Percentiles rank a stretch among this genome's conserved stretches.
Conservation (phyloP, 306 rosid genomes). For the Gleditsia sinensis region DNA sequence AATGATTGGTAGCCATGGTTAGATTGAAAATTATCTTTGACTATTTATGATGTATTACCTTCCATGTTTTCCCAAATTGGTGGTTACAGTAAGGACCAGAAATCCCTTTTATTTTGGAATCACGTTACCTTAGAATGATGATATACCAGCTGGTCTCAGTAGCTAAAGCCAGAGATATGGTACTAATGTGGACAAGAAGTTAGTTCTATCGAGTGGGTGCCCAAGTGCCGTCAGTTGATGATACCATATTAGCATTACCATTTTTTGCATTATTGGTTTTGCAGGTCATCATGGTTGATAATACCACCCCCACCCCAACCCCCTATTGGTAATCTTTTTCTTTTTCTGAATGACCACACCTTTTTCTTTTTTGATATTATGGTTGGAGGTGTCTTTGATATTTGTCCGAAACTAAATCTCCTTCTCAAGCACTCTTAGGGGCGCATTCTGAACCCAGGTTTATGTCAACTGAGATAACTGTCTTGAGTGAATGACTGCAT, state of each 20-base stretch:
- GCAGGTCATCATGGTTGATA: background rate
- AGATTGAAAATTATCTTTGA: constrained; percentile 46
- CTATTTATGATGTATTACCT: constrained; percentile 38
- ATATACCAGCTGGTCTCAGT: constrained; percentile 27
- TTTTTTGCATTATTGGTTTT: constrained; percentile 21
- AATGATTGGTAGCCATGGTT: constrained; percentile 38
- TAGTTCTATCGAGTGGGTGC: constrained; percentile 23
- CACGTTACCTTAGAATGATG: constrained; percentile 28
- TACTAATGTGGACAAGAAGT: constrained; percentile 32
- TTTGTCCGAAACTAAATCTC: too few relatives aligned
- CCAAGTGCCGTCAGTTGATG: constrained; percentile 17
- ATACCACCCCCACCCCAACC: too few relatives aligned
- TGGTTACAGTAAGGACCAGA: constrained; percentile 36
- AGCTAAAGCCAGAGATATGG: constrained; percentile 32
- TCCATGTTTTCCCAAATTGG: constrained; percentile 34
- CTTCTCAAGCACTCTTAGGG: too few relatives aligned
- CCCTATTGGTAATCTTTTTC: background rate
- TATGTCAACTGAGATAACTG: too few relatives aligned
- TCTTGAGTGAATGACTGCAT: background rate
- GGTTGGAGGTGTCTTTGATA: too few relatives aligned
- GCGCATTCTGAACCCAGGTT: too few relatives aligned
- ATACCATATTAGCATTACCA: constrained; percentile 11
- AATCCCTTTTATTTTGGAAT: constrained; percentile 33
- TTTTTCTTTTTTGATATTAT: too few relatives aligned
- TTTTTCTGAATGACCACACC: background rate